Percentiles rank a stretch among this genome's conserved stretches.
These are phyloP conservation scores for Pleodorina starrii DNA, from an alignment of 139 green algal species.

Conservation along the genomic window DNA sequence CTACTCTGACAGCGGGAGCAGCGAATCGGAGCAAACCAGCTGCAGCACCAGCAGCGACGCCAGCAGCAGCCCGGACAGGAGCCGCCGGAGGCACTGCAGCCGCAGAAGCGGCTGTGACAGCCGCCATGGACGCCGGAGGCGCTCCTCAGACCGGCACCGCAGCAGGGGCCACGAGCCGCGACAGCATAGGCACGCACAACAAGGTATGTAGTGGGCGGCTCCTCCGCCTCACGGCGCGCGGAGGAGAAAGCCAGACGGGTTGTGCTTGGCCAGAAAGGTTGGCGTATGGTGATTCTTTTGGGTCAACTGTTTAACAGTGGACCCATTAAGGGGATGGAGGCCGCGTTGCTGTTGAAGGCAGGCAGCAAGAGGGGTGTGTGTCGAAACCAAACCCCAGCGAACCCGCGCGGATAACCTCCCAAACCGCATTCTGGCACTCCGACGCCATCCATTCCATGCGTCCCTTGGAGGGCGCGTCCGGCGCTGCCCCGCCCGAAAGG, in stretches of 20 bases:
- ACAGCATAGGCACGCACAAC: not conserved
- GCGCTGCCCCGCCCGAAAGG: not conserved
- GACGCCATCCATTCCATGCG: not conserved
- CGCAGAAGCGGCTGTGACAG: not conserved
- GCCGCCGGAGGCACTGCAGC: not conserved
- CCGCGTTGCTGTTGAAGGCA: not conserved
- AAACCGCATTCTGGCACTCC: too few species aligned
- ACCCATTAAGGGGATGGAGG: not conserved
- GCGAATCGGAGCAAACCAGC: not conserved
- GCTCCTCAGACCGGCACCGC: not conserved
- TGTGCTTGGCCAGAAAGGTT: too few species aligned
- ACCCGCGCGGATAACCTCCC: too few species aligned
- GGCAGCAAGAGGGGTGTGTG: too few species aligned
- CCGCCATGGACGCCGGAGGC: not conserved
- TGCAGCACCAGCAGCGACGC: not conserved
- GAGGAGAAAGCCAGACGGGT: too few species aligned
- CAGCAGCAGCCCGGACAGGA: not conserved
- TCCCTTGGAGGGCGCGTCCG: not conserved
- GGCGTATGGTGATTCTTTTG: too few species aligned
- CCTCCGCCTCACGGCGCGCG: not conserved
- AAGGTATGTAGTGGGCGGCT: not conserved
- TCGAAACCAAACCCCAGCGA: too few species aligned
- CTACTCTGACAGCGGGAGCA: not conserved
- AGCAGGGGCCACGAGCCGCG: not conserved
- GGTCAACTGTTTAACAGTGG: not conserved